phyloP scores from a whole-genome alignment of 2,329 filamentous ascomycete genomes.

The Colletotrichum higginsianum region DNA sequence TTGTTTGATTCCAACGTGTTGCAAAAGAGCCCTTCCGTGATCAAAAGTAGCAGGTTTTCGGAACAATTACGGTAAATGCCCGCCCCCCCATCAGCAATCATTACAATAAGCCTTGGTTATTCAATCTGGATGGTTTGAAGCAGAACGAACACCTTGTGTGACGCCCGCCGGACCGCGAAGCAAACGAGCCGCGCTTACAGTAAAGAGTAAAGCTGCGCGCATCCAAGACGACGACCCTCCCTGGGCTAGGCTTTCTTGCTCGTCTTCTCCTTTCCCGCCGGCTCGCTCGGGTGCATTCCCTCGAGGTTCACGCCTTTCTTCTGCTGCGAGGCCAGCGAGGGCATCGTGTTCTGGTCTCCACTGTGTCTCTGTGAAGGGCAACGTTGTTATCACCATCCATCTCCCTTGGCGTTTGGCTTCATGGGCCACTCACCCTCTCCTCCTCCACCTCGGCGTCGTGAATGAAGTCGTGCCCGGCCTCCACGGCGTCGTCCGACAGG shows the following conservation, averaged over 20 bases:
- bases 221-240: neutral
- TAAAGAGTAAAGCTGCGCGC: no score
- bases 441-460: conserved; percentile 53
- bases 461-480: conserved; percentile 52
- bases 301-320: conserved; percentile 24
- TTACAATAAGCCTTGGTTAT: no score
- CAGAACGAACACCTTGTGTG: no score
- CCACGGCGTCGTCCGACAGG: conserved; percentile 45
- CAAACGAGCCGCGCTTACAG: no score
- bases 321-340: conserved; percentile 23
- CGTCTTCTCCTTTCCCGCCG: conserved; percentile 9
- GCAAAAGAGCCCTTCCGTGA: no score
- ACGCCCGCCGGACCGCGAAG: no score
- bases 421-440: conserved; percentile 46
- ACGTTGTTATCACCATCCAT: neutral
- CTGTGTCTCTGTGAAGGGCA: conserved; percentile 21
- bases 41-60: no score
- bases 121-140: no score
- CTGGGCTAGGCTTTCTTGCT: conserved; percentile 12
- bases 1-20: no score
- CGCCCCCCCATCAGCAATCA: no score
- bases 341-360: conserved; percentile 25
- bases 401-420: no score
- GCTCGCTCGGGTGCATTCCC: neutral
- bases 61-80: no score